These are phyloP conservation scores for Leccinum angustisporum DNA, from an alignment of 1,284 basidiomycete species.

Conservation along the genomic window DNA sequence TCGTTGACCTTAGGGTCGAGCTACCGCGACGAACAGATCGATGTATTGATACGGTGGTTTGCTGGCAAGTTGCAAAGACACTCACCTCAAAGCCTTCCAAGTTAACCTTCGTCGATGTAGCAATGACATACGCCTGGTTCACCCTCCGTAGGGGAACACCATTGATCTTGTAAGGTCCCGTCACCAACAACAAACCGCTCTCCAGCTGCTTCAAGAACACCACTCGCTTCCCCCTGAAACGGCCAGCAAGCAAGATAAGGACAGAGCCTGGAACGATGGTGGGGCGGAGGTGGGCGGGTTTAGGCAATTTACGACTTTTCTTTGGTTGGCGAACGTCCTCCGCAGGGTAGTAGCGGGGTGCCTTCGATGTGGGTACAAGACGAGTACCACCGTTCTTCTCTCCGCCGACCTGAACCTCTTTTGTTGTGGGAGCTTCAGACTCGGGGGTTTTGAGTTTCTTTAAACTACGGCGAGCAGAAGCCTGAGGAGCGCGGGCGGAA, in stretches of 20 bases:
- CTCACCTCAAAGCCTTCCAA: slow-evolving; percentile 73
- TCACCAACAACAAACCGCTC: slow-evolving; percentile 92
- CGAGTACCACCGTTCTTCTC: slow-evolving; percentile 92
- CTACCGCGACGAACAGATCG: slow-evolving; percentile 37
- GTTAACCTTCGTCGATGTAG: slow-evolving; percentile 96
- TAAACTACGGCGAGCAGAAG: slow-evolving; percentile 79
- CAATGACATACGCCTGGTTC: slow-evolving; percentile 99
- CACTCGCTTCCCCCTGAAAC: slow-evolving; percentile 98
- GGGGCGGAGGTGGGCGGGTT: slow-evolving; percentile 76
- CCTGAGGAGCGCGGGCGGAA: slow-evolving; percentile 75
- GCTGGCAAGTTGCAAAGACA: slow-evolving; percentile 5
- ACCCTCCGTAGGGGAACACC: slow-evolving; percentile 98
- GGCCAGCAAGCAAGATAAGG: slow-evolving; percentile 95
- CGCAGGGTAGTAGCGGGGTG: slow-evolving; percentile 94
- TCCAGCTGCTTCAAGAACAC: slow-evolving; percentile 97
- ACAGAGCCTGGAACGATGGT: slow-evolving; percentile 95
- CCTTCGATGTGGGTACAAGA: slow-evolving; percentile 83
- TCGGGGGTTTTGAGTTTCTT: slow-evolving; percentile 80
- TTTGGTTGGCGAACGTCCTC: slow-evolving; percentile 92
- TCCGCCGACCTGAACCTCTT: slow-evolving; percentile 86
- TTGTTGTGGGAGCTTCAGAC: slow-evolving; percentile 57
- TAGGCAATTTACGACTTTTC: slow-evolving; percentile 86
- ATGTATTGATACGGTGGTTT: slow-evolving; percentile 13
- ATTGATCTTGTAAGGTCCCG: slow-evolving; percentile 98
- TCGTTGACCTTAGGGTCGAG: slow-evolving; percentile 92